phyloP scores from a whole-genome alignment of 495 filamentous ascomycete species.

The Aspergillus mulundensis region DNA sequence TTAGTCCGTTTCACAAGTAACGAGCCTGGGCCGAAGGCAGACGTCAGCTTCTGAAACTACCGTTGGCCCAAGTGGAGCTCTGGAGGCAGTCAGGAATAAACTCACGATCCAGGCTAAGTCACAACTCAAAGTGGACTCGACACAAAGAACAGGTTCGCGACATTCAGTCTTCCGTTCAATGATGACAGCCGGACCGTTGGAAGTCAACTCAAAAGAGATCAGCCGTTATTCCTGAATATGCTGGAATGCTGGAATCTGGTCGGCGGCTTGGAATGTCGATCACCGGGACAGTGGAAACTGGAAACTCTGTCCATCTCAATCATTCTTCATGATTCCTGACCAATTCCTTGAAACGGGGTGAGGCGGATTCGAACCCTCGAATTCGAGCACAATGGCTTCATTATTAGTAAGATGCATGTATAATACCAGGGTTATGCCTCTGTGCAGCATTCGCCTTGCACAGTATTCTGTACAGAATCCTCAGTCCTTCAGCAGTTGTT shows the following conservation, averaged over 20 bases:
- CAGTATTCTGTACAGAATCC: no score
- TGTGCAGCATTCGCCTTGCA: no score
- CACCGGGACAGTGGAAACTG: background rate
- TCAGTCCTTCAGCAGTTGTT: no score
- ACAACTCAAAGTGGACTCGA: background rate
- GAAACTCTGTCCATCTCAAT: background rate
- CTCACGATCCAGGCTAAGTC: background rate
- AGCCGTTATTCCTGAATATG: background rate
- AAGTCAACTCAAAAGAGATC: background rate
- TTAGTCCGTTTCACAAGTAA: conserved; percentile 3
- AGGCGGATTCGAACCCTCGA: background rate
- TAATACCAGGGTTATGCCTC: no score
- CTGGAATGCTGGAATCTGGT: background rate
- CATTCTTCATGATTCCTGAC: background rate
- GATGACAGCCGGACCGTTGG: background rate
- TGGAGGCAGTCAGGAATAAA: background rate
- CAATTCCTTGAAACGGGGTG: background rate
- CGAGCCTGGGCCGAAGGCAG: background rate
- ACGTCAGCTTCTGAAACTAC: conserved; percentile 4
- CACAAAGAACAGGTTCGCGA: background rate
- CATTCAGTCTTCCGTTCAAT: background rate
- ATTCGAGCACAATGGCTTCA: background rate
- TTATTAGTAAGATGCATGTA: no score
- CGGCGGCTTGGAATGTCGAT: background rate
- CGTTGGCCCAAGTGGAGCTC: background rate